Evolutionary conservation across 1,284 basidiomycete genomes (phyloP), one percentile per base, ranked within the genome.

Genomic region (Ustilago xerochloae): DNA sequence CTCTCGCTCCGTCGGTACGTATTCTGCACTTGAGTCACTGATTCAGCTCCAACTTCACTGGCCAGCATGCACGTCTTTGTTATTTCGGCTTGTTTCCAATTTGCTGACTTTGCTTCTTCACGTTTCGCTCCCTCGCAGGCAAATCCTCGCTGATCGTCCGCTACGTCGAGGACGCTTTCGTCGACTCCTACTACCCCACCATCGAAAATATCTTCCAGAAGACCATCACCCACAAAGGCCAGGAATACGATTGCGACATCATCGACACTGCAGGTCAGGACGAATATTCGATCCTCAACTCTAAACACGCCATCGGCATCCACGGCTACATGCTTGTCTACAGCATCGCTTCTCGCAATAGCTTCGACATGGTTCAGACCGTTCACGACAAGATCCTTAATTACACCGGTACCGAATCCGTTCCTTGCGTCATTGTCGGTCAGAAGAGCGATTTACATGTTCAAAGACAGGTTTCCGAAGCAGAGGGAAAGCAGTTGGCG

Each of bases 211-310:
- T 92, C 45, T 93, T 93, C 84, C 88, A 90, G 73, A 97, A 97
- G 88, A 89, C 88, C 48, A 89, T 98, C 85, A 89, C 89, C 75
- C 90, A 91, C 87, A 91, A 92, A 67, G 93, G 93, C 57, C 87
- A 89, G 45, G 91, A 94, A 76, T 98, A 93, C 83, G 90, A 93
- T 75, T 94, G 93, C 87, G 94, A 98, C 87, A 97, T 99, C 87
- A 93, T 99, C 83, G 97, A 99, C 86, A 97, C 95, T 65, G 97
- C 97, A 58, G 97, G 97, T 26, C 80, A 99, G 91, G 93, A 94
- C 80, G 93, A 94, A 81, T 93, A 91, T 86, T 91, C 91, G 29
- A 90, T 93, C 71, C 80, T 93, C 81, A 90, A 91, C 75, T 88
- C 90, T 65, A 92, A 92, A 84, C 91, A 93, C 85, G 90, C 91